Percentiles rank a stretch among this genome's conserved stretches.
Evolutionary conservation across 2,329 filamentous ascomycete genomes (phyloP).

Genomic region (Fusarium xylarioides): DNA sequence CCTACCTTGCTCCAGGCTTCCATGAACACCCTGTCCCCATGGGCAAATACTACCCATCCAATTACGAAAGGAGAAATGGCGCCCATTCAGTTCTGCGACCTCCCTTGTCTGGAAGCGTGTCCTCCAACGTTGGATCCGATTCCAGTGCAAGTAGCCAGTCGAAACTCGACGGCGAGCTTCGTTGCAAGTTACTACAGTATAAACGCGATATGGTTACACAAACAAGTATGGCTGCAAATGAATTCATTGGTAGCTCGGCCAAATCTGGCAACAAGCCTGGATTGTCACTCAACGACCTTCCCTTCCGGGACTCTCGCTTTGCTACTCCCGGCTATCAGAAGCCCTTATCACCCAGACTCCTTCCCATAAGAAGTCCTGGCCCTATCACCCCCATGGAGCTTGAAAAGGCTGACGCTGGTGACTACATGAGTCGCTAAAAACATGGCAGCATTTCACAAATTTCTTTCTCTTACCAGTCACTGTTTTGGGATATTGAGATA

Average conservation of each 20-base stretch:
- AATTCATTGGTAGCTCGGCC: conserved; percentile 49
- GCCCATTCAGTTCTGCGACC: conserved; percentile 35
- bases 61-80: conserved; percentile 60
- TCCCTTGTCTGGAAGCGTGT: conserved; percentile 41
- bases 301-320: conserved; percentile 52
- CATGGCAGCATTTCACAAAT: background rate
- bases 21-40: conserved; percentile 60
- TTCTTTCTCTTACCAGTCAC: background rate
- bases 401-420: conserved; percentile 49
- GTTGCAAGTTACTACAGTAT: conserved; percentile 64
- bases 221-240: conserved; percentile 60
- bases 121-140: conserved; percentile 50
- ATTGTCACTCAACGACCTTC: conserved; percentile 48
- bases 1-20: conserved; percentile 61
- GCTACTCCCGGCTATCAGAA: conserved; percentile 53
- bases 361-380: conserved; percentile 65
- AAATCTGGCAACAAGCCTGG: conserved; percentile 40
- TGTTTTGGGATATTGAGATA: background rate
- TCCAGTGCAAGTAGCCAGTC: conserved; percentile 38
- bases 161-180: conserved; percentile 54
- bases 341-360: conserved; percentile 60
- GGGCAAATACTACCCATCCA: conserved; percentile 71
- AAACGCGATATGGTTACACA: conserved; percentile 70
- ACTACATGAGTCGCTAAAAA: conserved; percentile 47
- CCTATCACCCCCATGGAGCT: conserved; percentile 71